phyloP scores from a whole-genome alignment of 305 asterid genomes.

The Plantago lanceolata region DNA sequence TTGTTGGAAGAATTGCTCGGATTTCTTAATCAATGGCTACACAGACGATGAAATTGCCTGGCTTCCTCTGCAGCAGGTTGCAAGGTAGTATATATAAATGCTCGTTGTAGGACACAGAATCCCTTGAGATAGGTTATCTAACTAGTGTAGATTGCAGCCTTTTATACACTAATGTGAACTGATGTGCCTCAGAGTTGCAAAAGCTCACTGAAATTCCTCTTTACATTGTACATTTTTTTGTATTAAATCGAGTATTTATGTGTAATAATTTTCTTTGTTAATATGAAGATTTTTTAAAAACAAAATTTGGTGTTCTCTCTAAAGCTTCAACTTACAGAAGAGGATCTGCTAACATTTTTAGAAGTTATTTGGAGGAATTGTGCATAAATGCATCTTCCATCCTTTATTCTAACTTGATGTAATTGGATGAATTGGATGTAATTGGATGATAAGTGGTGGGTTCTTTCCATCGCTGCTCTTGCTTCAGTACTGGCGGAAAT shows the following conservation, averaged over 20 bases:
- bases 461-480: no score
- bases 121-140: slow-evolving; percentile 18
- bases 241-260: not conserved
- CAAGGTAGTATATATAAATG: slow-evolving; percentile 35
- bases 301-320: no score
- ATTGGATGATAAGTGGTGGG: no score
- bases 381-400: no score
- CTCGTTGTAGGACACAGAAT: slow-evolving; percentile 6
- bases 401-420: no score
- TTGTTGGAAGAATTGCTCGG: slow-evolving; percentile 76
- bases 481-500: no score
- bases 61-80: slow-evolving; percentile 72
- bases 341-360: no score
- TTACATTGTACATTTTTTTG: not conserved
- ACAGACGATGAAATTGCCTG: slow-evolving; percentile 86
- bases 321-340: no score
- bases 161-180: slow-evolving; percentile 8
- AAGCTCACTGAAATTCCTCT: not conserved
- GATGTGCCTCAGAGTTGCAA: slow-evolving; percentile 1
- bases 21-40: slow-evolving; percentile 71
- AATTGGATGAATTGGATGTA: no score
- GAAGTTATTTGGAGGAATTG: no score
- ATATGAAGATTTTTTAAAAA: no score
- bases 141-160: slow-evolving; percentile 10
- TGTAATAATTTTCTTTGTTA: no score